Evolutionary conservation across 2,329 filamentous ascomycete genomes (phyloP).

Genomic region (Cercospora sp.): DNA sequence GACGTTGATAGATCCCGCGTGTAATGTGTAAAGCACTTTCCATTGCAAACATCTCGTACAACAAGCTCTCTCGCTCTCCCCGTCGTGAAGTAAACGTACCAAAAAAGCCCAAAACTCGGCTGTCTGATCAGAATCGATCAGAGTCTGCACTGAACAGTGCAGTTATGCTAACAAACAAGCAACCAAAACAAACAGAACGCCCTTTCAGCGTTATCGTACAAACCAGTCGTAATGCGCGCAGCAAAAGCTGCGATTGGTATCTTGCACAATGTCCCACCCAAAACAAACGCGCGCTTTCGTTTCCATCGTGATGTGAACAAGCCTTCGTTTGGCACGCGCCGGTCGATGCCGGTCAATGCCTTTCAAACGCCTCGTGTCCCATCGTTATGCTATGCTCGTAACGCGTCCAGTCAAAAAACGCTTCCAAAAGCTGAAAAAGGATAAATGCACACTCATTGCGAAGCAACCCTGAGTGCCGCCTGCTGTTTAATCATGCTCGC

Average conservation of each 20-base stretch:
- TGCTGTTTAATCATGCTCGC: conserved; percentile 10
- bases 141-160: background rate
- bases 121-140: background rate
- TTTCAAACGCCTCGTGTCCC: background rate
- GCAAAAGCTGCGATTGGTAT: conserved; percentile 17
- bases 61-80: background rate
- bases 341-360: background rate
- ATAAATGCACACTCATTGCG: conserved; percentile 2
- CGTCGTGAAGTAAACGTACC: background rate
- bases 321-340: background rate
- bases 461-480: background rate
- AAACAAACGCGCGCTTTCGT: conserved; percentile 8
- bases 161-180: background rate
- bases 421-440: conserved; percentile 8
- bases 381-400: conserved; percentile 9
- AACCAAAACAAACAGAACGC: background rate
- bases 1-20: background rate
- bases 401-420: conserved; percentile 8
- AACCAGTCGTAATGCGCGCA: conserved; percentile 11
- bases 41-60: background rate
- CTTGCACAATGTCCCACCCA: conserved; percentile 7
- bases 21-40: background rate
- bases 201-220: conserved; percentile 6
- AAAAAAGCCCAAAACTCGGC: background rate
- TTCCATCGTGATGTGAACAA: background rate